These are phyloP conservation scores for Melaleuca quinquenervia DNA, from an alignment of 345 rosid genomes.

Conservation along the genomic window DNA sequence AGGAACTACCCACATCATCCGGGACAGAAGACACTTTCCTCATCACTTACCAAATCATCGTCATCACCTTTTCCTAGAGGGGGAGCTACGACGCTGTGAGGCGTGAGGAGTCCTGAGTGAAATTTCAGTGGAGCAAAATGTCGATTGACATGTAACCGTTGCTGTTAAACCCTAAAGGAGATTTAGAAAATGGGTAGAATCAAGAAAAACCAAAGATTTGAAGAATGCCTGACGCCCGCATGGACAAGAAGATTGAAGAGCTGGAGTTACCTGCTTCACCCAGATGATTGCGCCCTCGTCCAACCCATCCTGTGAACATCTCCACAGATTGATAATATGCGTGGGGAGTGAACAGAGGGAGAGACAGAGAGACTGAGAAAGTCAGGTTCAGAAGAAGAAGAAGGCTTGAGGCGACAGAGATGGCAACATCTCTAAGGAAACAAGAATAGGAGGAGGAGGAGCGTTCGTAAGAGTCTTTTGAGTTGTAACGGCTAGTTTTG, in stretches of 20 bases:
- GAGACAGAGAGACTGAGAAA: background rate
- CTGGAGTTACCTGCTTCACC: constrained; percentile 47
- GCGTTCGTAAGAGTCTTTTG: background rate
- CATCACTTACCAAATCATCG: constrained; percentile 15
- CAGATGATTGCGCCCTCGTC: constrained; percentile 65
- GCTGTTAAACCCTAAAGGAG: constrained; percentile 26
- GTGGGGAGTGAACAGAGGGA: constrained; percentile 1
- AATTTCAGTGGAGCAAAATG: constrained; percentile 44
- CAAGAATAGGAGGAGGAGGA: background rate
- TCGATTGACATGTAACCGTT: constrained; percentile 25
- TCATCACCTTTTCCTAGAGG: constrained; percentile 1
- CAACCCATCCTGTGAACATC: constrained; percentile 58
- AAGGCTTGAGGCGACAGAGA: background rate
- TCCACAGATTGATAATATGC: background rate
- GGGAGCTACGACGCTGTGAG: constrained; percentile 30
- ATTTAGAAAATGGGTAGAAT: constrained; percentile 16
- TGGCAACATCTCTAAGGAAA: background rate
- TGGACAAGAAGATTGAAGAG: background rate
- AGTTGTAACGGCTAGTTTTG: constrained; percentile 68
- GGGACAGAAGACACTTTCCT: constrained; percentile 56
- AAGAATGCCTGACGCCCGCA: background rate
- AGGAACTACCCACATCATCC: constrained; percentile 20
- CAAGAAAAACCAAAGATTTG: background rate
- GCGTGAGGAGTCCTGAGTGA: constrained; percentile 31
- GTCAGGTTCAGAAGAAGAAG: background rate